phyloP scores from a whole-genome alignment of 176 grass and related monocot genomes.

The Ananas comosus region DNA sequence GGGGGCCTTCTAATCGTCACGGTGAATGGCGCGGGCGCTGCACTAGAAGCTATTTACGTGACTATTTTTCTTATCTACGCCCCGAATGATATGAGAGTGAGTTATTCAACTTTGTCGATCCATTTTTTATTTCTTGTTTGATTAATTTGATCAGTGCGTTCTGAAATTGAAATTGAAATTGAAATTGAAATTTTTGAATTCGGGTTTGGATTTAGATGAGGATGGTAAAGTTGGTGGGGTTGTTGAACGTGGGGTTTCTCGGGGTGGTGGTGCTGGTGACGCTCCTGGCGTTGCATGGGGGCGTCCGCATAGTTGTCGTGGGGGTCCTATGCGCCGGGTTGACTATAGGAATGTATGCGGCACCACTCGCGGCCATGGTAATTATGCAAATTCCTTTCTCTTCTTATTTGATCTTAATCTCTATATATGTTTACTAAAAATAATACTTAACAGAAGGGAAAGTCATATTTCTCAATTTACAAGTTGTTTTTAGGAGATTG shows the following conservation, averaged over 20 bases:
- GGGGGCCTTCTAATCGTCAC: slow-evolving; percentile 10
- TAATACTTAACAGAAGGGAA: no score
- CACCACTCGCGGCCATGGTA: slow-evolving; percentile 57
- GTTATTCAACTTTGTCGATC: background rate
- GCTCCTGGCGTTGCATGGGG: slow-evolving; percentile 20
- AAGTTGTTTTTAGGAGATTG: background rate
- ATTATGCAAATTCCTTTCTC: background rate
- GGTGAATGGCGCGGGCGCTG: background rate
- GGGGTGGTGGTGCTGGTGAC: slow-evolving; percentile 35
- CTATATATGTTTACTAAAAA: no score
- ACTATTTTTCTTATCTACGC: slow-evolving; percentile 8
- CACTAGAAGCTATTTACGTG: slow-evolving; percentile 9
- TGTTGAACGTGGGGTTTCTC: slow-evolving; percentile 37
- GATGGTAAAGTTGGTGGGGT: slow-evolving; percentile 25
- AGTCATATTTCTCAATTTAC: no score
- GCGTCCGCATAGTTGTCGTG: slow-evolving; percentile 31
- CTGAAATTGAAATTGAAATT: background rate
- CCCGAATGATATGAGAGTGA: background rate
- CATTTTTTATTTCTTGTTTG: background rate
- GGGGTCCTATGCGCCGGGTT: slow-evolving; percentile 40
- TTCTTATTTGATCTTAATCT: no score
- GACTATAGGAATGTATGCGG: slow-evolving; percentile 53
- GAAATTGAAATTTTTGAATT: background rate
- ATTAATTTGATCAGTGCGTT: background rate
- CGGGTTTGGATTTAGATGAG: slow-evolving; percentile 20